Evolutionary conservation across 1,284 basidiomycete species (phyloP), one percentile per base, ranked within the genome.

Genomic region (Ustilago curta): DNA sequence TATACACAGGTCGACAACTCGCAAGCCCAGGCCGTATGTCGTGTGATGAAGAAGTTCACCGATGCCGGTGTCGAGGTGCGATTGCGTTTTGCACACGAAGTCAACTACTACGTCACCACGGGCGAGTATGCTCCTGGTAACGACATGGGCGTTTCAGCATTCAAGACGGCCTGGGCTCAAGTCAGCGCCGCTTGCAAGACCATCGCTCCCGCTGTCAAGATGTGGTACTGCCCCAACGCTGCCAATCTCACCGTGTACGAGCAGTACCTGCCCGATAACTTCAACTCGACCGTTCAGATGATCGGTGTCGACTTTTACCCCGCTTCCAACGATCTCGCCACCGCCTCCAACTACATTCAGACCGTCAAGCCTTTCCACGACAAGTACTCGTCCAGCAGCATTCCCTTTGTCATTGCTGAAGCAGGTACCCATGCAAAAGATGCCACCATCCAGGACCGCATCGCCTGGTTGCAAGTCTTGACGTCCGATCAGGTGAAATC

Each of bases 41-140:
- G 80, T 0, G 84, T 85, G 31, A 82, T 86, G 82, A 85, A 86
- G 74, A 62, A 82, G 56, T 85, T 85, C 72, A 85, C 84, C 49
- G 85, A 86, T 59, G 63, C 78, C 11, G 85, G 85, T 21, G 75
- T 85, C 39, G 82, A 85, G 47, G 85, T 86, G 47, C 81, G 85
- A 60, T 70, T 86, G 18, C 79, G 85, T 16, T 85, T 86, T 45
- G 85, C 77, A 2, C 84, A 85, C 70, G 84, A 85, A 47, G 76
- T 81, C 61, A 81, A 79, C 55, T 68, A 59, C 67, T 69, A 70
- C 57, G 54, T 67, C 25, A 60, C 65, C 25, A 70, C 65, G 5
- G 69, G 64, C 32, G 64, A 68, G 43, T 73, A 75, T 40, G 54
- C 54, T 9, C 57, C 64, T 3, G 58, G 49, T 1, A 64, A 52